These are phyloP conservation scores for Asterophora lycoperdoides DNA, from an alignment of 768 basidiomycete species.

Conservation along the genomic window DNA sequence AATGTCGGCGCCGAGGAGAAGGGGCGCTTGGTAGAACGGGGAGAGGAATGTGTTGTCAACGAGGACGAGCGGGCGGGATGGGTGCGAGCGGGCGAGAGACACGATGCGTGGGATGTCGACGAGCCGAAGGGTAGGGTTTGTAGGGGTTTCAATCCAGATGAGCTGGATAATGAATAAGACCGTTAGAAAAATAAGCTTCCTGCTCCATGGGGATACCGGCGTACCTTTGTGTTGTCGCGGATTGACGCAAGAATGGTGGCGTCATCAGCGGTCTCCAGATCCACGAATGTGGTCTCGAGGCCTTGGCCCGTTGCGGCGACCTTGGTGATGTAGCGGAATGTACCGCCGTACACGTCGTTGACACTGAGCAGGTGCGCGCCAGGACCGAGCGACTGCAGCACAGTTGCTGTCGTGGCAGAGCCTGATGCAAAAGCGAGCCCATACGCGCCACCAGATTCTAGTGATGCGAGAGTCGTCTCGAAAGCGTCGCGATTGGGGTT, in stretches of 20 bases:
- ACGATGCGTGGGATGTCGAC: constrained; percentile 76
- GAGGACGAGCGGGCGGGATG: constrained; percentile 68
- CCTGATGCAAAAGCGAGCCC: constrained; percentile 85
- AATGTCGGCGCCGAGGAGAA: constrained; percentile 80
- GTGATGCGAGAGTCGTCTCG: constrained; percentile 69
- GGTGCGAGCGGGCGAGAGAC: constrained; percentile 57
- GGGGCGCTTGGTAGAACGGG: constrained; percentile 85
- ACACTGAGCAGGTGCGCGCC: constrained; percentile 81
- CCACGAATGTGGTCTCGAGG: constrained; percentile 71
- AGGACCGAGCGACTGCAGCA: constrained; percentile 70
- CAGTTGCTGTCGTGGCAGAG: constrained; percentile 78
- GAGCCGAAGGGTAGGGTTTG: constrained; percentile 89
- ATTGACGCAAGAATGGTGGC: constrained; percentile 63
- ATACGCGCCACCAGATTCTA: constrained; percentile 71
- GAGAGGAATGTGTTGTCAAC: constrained; percentile 96
- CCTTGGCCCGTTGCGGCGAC: constrained; percentile 63
- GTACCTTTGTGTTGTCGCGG: constrained; percentile 74
- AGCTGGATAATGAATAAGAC: constrained; percentile 43
- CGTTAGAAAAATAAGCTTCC: neutral
- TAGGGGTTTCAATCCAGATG: constrained; percentile 93
- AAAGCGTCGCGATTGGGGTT: constrained; percentile 87
- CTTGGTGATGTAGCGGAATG: constrained; percentile 74
- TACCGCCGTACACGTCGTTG: constrained; percentile 94
- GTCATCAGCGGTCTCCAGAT: constrained; percentile 69
- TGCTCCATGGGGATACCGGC: constrained; percentile 13